Base-by-base conservation (phyloP, 148 eudicot species). In the Amaranthus palmeri region DNA sequence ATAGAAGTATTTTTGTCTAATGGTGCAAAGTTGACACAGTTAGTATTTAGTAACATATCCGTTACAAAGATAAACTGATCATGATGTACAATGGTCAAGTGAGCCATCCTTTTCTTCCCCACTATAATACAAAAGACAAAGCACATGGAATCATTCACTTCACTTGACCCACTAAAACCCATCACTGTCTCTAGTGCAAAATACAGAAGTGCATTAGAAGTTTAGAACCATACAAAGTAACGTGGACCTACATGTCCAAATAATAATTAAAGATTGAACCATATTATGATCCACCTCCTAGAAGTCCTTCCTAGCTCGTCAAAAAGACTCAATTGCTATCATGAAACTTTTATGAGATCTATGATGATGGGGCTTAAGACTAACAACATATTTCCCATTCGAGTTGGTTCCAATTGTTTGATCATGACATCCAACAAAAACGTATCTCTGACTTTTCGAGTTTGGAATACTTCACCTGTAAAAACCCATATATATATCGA, bases 61-160 rank as follows among this genome's bases (percentile, higher is more conserved):
- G 14, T 10, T 60, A 58, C 18, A 4, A 44, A 46, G 64, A 25
- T 14, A 36, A 11, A 18, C 9, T 44, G 15, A 56, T 49, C 67
- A 4, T 14, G 65, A 41, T 14, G 58, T 18, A 54, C 17, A 4
- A 17, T 17, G 18, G 13, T 13, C 44, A 36, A 45, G 8, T 25
- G 52, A 11, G 5, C 36, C 36, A 67, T 11, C 6, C 57, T 54
- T 11, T 15, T 45, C 65, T 15, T 44, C 40, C 42, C 46, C 51
- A 45, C 46, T 54, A 40, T 54, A 40, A 57, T 67, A 61, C 65
- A 15, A 70, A 80, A 79, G 54, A 69, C 61, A 79, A 68, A 46
- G 54, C 84, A 85, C 82, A 85, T 81, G 87, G 80, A 70, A 62
- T 57, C 52, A 60, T 68, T 81, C 55, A 68, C 7, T 55, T 71